phyloP scores from a whole-genome alignment of 73 alveolate genomes.

The Blepharisma stoltei region DNA sequence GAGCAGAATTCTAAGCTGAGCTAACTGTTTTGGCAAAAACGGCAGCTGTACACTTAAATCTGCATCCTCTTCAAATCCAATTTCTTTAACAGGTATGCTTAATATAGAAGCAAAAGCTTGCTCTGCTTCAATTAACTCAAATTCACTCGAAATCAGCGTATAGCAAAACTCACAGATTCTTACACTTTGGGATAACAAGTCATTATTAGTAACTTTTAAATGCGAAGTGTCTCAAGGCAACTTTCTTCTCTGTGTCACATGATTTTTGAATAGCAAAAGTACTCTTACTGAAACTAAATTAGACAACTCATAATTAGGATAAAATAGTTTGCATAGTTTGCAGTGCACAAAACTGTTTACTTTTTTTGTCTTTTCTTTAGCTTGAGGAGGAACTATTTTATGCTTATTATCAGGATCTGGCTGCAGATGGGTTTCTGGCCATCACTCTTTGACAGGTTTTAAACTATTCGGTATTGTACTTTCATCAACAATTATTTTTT shows the following conservation, averaged over 20 bases:
- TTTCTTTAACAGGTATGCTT: conserved; percentile 19
- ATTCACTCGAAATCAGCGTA: conserved; percentile 14
- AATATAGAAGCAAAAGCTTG: not conserved
- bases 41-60: not conserved
- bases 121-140: conserved; percentile 16
- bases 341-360: conserved; percentile 26
- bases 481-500: conserved; percentile 16
- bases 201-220: conserved; percentile 12
- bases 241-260: conserved; percentile 6
- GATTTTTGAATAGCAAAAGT: conserved; percentile 25
- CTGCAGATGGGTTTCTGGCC: not conserved
- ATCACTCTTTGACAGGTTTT: not conserved
- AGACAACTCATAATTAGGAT: not conserved
- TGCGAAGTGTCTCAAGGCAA: conserved; percentile 23
- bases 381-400: not conserved
- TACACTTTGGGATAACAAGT: not conserved
- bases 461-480: not conserved
- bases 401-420: not conserved
- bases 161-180: conserved; percentile 26
- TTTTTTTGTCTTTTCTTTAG: not conserved
- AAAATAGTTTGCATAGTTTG: conserved; percentile 22
- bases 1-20: not conserved
- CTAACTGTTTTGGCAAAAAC: conserved; percentile 24
- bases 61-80: conserved; percentile 11
- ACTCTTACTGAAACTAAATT: conserved; percentile 21